Percentiles rank a stretch among this genome's conserved stretches.
Conservation (phyloP, 371 early-diverging fungal genomes). For the Mortierella sp. region DNA sequence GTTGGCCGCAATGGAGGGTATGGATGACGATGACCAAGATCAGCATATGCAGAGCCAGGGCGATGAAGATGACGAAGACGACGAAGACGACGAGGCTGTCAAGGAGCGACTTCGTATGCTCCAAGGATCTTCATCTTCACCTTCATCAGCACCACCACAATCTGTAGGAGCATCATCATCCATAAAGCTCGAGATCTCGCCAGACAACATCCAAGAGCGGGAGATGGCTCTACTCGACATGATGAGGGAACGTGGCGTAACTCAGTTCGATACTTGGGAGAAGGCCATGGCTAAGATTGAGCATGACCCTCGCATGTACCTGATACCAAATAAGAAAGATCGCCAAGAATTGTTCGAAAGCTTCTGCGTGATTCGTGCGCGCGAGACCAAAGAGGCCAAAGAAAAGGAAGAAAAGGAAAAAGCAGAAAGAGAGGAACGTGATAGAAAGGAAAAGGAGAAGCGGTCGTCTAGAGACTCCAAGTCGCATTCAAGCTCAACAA, state of each 20-base stretch:
- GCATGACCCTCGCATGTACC: conserved; percentile 28
- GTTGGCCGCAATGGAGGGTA: conserved; percentile 69
- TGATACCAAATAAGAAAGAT: conserved; percentile 40
- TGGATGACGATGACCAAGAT: conserved; percentile 41
- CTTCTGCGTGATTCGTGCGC: conserved; percentile 72
- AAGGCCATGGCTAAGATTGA: conserved; percentile 62
- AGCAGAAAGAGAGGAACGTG: conserved; percentile 40
- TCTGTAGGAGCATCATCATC: not conserved
- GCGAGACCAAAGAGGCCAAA: conserved; percentile 65
- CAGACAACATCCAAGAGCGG: conserved; percentile 39
- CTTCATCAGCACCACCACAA: not conserved
- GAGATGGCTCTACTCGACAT: conserved; percentile 62
- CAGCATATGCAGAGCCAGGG: conserved; percentile 32
- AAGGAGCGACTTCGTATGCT: conserved; percentile 37
- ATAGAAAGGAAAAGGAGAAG: conserved; percentile 48
- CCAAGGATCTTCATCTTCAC: conserved; percentile 19
- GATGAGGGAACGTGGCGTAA: conserved; percentile 75
- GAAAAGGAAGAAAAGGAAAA: conserved; percentile 51
- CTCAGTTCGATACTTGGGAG: conserved; percentile 82
- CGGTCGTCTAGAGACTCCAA: conserved; percentile 58
- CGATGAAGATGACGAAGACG: conserved; percentile 44
- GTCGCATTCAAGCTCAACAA: conserved; percentile 29
- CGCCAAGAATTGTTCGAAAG: conserved; percentile 71
- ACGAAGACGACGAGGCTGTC: conserved; percentile 28
- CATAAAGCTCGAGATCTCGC: conserved; percentile 9